Evolutionary conservation across 2,329 filamentous ascomycete genomes (phyloP).

Genomic region (Samsoniella hepiali): DNA sequence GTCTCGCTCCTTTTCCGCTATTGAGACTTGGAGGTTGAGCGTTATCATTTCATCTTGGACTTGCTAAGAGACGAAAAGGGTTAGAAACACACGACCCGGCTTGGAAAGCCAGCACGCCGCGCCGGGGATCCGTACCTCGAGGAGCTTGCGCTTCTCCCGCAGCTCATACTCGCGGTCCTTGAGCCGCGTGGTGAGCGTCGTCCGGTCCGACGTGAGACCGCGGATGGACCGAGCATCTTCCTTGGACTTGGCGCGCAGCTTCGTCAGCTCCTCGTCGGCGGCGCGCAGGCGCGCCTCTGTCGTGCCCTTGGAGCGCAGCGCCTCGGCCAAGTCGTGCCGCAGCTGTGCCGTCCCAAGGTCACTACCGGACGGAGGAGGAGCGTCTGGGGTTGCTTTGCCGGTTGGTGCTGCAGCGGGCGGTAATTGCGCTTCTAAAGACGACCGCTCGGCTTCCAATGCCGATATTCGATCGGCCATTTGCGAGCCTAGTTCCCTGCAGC

Average conservation of each 20-base stretch:
- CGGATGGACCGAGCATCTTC: slow-evolving; percentile 60
- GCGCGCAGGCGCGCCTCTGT: slow-evolving; percentile 61
- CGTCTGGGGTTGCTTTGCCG: slow-evolving; percentile 21
- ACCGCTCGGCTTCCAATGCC: slow-evolving; percentile 57
- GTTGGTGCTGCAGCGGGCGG: slow-evolving; percentile 18
- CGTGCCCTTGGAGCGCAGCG: slow-evolving; percentile 69
- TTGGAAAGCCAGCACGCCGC: too few species aligned
- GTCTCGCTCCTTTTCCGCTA: slow-evolving; percentile 73
- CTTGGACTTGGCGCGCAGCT: slow-evolving; percentile 57
- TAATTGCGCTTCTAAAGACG: slow-evolving; percentile 33
- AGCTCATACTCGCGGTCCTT: slow-evolving; percentile 84
- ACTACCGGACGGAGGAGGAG: slow-evolving; percentile 19
- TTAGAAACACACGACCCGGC: neutral
- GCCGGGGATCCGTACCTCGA: slow-evolving; percentile 54
- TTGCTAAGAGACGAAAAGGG: slow-evolving; percentile 44
- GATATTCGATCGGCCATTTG: slow-evolving; percentile 65
- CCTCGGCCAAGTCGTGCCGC: slow-evolving; percentile 69
- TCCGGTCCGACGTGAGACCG: slow-evolving; percentile 60
- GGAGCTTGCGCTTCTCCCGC: slow-evolving; percentile 74
- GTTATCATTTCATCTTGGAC: slow-evolving; percentile 92
- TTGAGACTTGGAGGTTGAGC: slow-evolving; percentile 80
- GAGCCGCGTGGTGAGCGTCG: slow-evolving; percentile 61
- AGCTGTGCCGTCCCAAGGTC: slow-evolving; percentile 47
- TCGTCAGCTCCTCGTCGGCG: slow-evolving; percentile 61
- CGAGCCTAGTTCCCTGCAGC: slow-evolving; percentile 48